phyloP scores from a whole-genome alignment of 164 flowering plant genomes.

The Santalum album region DNA sequence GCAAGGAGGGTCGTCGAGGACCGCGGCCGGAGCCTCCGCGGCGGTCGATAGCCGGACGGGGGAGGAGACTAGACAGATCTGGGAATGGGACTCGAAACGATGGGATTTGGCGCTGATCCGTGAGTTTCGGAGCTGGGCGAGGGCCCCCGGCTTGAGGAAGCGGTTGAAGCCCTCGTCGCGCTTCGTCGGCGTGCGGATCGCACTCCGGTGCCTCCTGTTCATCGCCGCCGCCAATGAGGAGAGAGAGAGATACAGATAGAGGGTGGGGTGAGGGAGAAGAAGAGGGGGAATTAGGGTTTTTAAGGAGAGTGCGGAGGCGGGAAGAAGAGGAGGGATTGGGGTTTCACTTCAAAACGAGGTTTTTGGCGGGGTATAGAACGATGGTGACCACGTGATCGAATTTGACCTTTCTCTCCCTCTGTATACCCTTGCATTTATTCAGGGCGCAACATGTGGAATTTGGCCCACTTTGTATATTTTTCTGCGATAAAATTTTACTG shows the following conservation, averaged over 20 bases:
- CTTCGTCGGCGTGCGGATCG: neutral
- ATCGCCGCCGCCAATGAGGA: neutral
- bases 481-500: too few species aligned
- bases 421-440: too few species aligned
- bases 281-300: neutral
- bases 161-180: conserved; percentile 2
- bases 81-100: conserved; percentile 2
- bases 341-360: too few species aligned
- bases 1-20: conserved; percentile 10
- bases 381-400: too few species aligned
- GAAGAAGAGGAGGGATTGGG: neutral
- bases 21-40: neutral
- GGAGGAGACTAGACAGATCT: neutral
- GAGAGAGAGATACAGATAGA: neutral
- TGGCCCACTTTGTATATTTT: too few species aligned
- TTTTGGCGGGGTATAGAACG: too few species aligned
- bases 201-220: conserved; percentile 4
- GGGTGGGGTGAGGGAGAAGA: neutral
- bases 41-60: neutral
- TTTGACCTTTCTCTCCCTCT: too few species aligned
- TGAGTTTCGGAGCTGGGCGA: conserved; percentile 19
- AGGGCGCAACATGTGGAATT: too few species aligned
- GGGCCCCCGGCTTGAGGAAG: conserved; percentile 20
- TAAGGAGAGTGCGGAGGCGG: neutral
- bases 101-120: conserved; percentile 19